These are phyloP conservation scores for Asterella californica DNA, from an alignment of 225 moss, liverwort and hornwort species.

Conservation along the genomic window DNA sequence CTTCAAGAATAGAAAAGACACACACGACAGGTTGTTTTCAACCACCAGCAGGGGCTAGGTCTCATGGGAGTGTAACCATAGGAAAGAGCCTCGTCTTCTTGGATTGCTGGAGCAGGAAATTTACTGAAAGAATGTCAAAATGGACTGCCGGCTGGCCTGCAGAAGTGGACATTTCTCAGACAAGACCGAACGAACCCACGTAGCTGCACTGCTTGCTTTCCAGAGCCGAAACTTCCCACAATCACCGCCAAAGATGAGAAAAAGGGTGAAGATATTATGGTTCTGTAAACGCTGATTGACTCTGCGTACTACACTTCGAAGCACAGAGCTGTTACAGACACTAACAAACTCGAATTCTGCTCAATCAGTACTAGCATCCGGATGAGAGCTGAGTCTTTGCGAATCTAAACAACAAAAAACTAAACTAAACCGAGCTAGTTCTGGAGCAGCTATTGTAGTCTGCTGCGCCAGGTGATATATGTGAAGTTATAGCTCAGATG, in stretches of 20 bases:
- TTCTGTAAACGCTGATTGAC: constrained; percentile 3
- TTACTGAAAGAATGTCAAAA: constrained; percentile 16
- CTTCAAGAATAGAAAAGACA: too few relatives aligned
- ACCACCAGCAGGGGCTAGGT: neutral
- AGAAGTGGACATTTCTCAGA: constrained; percentile 17
- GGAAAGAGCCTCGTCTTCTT: neutral
- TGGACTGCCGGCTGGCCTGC: constrained; percentile 10
- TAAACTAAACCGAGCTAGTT: too few relatives aligned
- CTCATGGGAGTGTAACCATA: neutral
- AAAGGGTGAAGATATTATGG: constrained; percentile 21
- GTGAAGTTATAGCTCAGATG: too few relatives aligned
- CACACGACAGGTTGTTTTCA: neutral
- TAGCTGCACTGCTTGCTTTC: neutral
- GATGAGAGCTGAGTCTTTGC: too few relatives aligned
- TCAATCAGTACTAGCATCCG: too few relatives aligned
- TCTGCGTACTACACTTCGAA: neutral
- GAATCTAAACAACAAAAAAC: too few relatives aligned
- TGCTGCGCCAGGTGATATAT: too few relatives aligned
- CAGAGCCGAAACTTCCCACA: constrained; percentile 17
- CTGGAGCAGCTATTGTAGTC: too few relatives aligned
- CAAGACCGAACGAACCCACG: constrained; percentile 11
- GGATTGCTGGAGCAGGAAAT: constrained; percentile 3
- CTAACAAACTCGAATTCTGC: constrained; percentile 17
- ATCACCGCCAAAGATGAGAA: constrained; percentile 24
- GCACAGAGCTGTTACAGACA: constrained; percentile 23